A percentile compares a stretch with the other conserved stretches of the same genome.
Evolutionary conservation across 169 alveolate species (phyloP).

Genomic region (Plasmodium ovale): DNA sequence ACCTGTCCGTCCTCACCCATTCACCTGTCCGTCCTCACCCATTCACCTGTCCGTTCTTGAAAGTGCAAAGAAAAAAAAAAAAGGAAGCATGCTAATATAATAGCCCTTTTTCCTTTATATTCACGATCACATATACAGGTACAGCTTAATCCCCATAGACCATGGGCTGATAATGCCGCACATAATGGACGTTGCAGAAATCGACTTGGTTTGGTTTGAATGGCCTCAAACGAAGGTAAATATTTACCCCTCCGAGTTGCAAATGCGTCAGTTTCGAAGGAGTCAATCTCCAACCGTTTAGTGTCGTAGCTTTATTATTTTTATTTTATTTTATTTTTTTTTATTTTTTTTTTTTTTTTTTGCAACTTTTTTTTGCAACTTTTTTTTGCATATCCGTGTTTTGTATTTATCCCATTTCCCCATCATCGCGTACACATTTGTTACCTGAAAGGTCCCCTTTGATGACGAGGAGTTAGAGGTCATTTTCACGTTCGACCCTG

Average conservation of each 20-base stretch:
- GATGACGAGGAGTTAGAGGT: conserved; percentile 86
- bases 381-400: neutral
- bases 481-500: conserved; percentile 90
- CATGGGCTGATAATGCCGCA: conserved; percentile 98
- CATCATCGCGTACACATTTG: neutral
- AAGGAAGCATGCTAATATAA: too few species aligned
- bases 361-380: neutral
- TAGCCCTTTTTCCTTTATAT: neutral
- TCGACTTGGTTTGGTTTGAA: conserved; percentile 98
- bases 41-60: too few species aligned
- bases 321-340: too few species aligned
- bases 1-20: too few species aligned
- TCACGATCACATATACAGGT: conserved; percentile 56
- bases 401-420: neutral
- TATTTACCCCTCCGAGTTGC: neutral
- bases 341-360: too few species aligned
- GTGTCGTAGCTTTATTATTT: too few species aligned
- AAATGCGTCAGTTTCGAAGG: too few species aligned
- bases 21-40: too few species aligned
- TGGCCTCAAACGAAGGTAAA: conserved; percentile 96
- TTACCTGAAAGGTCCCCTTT: conserved; percentile 85
- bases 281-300: too few species aligned
- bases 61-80: too few species aligned
- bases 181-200: conserved; percentile 95
- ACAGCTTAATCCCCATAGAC: conserved; percentile 98